Base-by-base conservation (phyloP, 495 filamentous ascomycete genomes). In the Neurospora terricola region DNA sequence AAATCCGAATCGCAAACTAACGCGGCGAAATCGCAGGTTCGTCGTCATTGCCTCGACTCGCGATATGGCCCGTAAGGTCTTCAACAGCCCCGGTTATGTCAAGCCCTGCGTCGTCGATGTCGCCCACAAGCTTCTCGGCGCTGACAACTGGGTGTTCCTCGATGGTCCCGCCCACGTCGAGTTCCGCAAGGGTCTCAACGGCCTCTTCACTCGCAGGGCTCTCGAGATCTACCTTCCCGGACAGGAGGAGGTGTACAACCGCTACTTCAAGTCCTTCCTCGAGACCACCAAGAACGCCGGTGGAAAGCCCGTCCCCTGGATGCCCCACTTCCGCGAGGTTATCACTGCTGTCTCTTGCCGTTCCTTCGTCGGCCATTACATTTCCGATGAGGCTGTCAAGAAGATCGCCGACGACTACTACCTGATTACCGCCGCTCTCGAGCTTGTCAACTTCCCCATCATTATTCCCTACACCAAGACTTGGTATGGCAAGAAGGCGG, bases 341-440 rank as follows among this genome's bases (percentile, higher is more conserved):
- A 97, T 97, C 90, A 96, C 92, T 79, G 94, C 96, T 75, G 89
- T 98, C 43, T 96, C 94, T 43, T 94, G 93, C 85, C 91, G 96
- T 72, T 97, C 96, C 30, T 98, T 98, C 80, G 96, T 97, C 71
- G 96, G 96, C 37, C 91, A 97, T 83, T 98, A 98, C 83, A 94
- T 97, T 80, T 86, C 89, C 71, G 93, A 97, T 75, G 91, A 91
- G 77, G 89, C 91, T 68, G 89, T 97, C 74, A 94, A 97, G 87
- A 96, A 95, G 86, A 95, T 99, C 75, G 92, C 94, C 73, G 93
- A 98, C 80, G 94, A 99, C 82, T 99, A 96, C 83, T 99, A 96
- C 82, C 87, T 93, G 76, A 96, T 98, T 78, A 99, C 96, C 18
- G 96, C 92, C 66, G 96, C 96, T 9, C 89, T 99, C 73, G 96